Percentiles rank a stretch among this genome's conserved stretches.
phyloP scores from a whole-genome alignment of 441 rosid genomes.

The Manihot esculenta region DNA sequence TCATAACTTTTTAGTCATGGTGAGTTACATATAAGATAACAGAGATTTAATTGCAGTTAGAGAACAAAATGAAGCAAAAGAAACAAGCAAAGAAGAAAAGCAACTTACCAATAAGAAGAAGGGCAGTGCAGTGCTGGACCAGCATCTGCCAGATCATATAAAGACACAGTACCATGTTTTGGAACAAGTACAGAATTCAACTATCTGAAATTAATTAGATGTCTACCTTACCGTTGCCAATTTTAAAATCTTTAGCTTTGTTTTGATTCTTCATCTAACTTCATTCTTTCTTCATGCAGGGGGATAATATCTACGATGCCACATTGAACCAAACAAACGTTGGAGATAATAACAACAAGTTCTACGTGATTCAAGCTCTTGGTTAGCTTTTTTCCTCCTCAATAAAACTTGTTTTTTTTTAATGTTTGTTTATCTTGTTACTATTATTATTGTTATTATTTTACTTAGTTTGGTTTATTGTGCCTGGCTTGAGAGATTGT shows the following conservation, averaged over 20 bases:
- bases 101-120: neutral
- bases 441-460: too few species aligned
- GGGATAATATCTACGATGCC: neutral
- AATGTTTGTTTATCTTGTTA: neutral
- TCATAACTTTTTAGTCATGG: neutral
- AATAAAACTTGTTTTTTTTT: too few species aligned
- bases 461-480: neutral
- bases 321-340: slow-evolving; percentile 3
- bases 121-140: neutral
- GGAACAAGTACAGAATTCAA: neutral
- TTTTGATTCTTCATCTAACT: neutral
- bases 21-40: neutral
- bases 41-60: neutral
- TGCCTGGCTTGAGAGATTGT: too few species aligned
- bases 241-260: too few species aligned
- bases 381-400: neutral
- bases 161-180: neutral
- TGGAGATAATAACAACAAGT: neutral
- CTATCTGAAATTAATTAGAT: neutral
- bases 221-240: neutral
- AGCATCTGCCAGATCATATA: neutral
- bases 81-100: neutral
- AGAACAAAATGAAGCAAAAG: neutral
- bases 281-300: neutral
- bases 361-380: neutral